These are phyloP conservation scores for Telfairia occidentalis DNA, from an alignment of 331 rosid species.

Conservation along the genomic window DNA sequence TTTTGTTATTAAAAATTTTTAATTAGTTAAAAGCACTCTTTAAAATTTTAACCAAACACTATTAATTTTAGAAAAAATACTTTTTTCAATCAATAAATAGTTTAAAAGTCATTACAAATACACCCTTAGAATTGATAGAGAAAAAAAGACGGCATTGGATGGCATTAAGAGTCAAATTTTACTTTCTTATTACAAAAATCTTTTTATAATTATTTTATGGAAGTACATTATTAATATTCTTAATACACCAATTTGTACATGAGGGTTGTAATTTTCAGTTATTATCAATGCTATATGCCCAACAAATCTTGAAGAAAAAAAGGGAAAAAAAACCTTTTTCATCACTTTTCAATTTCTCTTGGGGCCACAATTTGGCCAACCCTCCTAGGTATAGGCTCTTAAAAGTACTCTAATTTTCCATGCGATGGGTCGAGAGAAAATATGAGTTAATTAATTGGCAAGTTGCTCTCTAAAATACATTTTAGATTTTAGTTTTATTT, in stretches of 20 bases:
- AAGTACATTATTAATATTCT: neutral
- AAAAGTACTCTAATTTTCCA: neutral
- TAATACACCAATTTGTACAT: neutral
- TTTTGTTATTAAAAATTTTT: too few species aligned
- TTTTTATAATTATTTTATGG: neutral
- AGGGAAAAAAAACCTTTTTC: neutral
- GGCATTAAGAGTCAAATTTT: neutral
- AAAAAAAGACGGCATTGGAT: neutral
- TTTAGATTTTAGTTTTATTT: neutral
- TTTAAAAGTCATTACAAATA: too few species aligned
- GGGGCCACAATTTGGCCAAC: constrained; percentile 3
- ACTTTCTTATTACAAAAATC: neutral
- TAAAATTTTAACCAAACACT: too few species aligned
- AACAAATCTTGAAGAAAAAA: neutral
- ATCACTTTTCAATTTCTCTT: neutral
- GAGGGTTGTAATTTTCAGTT: neutral
- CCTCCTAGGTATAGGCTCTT: neutral
- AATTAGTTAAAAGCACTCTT: too few species aligned
- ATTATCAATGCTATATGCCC: neutral
- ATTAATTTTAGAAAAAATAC: too few species aligned
- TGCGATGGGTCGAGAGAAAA: neutral
- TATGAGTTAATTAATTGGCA: neutral
- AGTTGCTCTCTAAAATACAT: neutral
- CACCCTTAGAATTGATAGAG: neutral
- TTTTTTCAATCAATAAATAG: too few species aligned